Evolutionary conservation across 2,329 filamentous ascomycete species (phyloP).

Genomic region (Catunica adiposa): DNA sequence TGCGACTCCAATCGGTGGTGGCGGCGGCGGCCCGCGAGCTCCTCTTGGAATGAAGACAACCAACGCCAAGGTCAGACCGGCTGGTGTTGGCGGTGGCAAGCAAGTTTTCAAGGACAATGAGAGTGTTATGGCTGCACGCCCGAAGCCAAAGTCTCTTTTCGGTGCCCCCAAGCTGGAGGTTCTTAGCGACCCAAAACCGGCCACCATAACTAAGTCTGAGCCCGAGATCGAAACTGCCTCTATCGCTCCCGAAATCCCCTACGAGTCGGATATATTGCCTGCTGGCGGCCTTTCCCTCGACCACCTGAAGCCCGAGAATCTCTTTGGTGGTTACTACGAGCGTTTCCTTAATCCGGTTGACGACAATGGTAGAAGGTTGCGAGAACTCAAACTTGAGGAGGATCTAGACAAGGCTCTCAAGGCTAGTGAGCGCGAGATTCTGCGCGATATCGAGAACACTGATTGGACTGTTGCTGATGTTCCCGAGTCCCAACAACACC

Average conservation of each 20-base stretch:
- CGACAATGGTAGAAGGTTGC: conserved; percentile 46
- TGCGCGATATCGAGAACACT: conserved; percentile 46
- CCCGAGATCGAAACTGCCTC: conserved; percentile 85
- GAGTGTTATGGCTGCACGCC: conserved; percentile 26
- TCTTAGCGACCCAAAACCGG: conserved; percentile 22
- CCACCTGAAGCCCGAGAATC: conserved; percentile 39
- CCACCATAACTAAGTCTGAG: conserved; percentile 23
- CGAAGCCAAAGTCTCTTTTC: conserved; percentile 41
- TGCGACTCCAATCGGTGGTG: conserved; percentile 16
- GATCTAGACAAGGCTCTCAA: conserved; percentile 33
- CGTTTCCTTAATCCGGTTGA: conserved; percentile 47
- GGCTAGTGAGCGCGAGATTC: conserved; percentile 49
- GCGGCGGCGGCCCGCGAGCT: conserved; percentile 45
- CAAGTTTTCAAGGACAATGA: conserved; percentile 41
- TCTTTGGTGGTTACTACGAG: conserved; percentile 44
- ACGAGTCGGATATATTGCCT: conserved; percentile 54
- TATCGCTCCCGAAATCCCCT: conserved; percentile 45
- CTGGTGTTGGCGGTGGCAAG: conserved; percentile 45
- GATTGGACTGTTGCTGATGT: conserved; percentile 44
- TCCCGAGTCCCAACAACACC: conserved; percentile 24
- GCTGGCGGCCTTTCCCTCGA: conserved; percentile 39
- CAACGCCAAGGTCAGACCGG: conserved; percentile 62
- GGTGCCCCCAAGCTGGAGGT: conserved; percentile 27
- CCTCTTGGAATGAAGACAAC: conserved; percentile 90
- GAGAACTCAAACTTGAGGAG: conserved; percentile 43